A percentile compares a stretch with the other conserved stretches of the same genome.
These are phyloP conservation scores for Clonostachys chloroleuca DNA, from an alignment of 2,329 filamentous ascomycete species.

Conservation along the genomic window DNA sequence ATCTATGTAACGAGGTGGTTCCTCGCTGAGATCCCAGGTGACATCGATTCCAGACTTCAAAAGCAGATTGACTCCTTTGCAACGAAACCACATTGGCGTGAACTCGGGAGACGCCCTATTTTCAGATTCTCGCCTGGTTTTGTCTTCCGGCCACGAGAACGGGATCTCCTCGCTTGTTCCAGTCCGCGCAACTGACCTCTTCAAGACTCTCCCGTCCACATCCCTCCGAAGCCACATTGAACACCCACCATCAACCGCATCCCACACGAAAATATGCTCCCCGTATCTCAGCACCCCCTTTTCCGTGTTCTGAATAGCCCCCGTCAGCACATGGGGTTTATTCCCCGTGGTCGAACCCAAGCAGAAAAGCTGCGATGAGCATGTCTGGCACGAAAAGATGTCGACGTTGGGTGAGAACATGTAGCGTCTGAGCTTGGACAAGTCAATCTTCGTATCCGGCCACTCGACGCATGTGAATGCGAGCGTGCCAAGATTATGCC, in stretches of 20 bases:
- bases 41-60: neutral
- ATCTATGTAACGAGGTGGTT: no score
- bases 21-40: neutral
- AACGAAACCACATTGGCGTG: neutral
- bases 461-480: neutral
- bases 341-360: neutral
- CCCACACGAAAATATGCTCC: neutral
- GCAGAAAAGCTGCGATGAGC: neutral
- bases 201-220: neutral
- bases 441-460: neutral
- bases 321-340: neutral
- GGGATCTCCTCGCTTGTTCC: neutral
- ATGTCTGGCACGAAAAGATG: neutral
- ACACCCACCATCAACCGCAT: neutral
- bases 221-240: neutral
- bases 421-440: neutral
- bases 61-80: neutral
- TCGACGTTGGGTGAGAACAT: neutral
- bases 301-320: neutral
- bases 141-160: neutral
- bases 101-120: neutral
- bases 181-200: neutral
- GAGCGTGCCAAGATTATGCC: neutral
- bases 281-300: neutral
- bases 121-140: no score